These are phyloP conservation scores for Talaromyces trachyspermus DNA, from an alignment of 495 filamentous ascomycete species.

Conservation along the genomic window DNA sequence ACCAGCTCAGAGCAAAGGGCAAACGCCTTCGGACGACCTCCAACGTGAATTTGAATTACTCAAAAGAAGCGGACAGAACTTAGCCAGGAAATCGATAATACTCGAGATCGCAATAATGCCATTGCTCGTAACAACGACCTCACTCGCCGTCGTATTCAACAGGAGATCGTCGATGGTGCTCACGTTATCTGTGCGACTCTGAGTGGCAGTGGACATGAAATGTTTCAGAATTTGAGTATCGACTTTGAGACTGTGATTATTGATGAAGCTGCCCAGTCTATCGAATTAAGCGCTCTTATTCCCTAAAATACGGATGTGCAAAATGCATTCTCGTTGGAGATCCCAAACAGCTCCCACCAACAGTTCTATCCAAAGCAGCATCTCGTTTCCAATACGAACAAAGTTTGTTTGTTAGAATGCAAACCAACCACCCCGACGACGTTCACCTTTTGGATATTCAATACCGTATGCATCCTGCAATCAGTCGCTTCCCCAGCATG, in stretches of 20 bases:
- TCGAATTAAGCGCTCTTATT: slow-evolving; percentile 93
- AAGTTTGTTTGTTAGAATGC: slow-evolving; percentile 97
- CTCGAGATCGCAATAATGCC: slow-evolving; percentile 74
- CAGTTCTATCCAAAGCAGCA: slow-evolving; percentile 87
- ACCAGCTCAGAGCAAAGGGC: slow-evolving; percentile 57
- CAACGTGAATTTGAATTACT: slow-evolving; percentile 67
- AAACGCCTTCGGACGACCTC: slow-evolving; percentile 54
- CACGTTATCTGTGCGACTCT: slow-evolving; percentile 94
- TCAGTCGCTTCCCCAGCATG: slow-evolving; percentile 78
- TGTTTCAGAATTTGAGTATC: slow-evolving; percentile 89
- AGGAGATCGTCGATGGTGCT: slow-evolving; percentile 80
- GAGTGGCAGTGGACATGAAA: slow-evolving; percentile 92
- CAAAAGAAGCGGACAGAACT: slow-evolving; percentile 71
- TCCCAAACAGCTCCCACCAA: slow-evolving; percentile 93
- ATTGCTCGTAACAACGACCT: slow-evolving; percentile 75
- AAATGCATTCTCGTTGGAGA: slow-evolving; percentile 98
- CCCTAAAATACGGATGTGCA: slow-evolving; percentile 95
- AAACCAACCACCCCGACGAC: slow-evolving; percentile 76
- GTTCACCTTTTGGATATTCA: slow-evolving; percentile 95
- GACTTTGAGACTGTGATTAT: slow-evolving; percentile 99
- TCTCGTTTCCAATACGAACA: slow-evolving; percentile 93
- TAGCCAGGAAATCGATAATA: slow-evolving; percentile 72
- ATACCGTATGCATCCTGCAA: slow-evolving; percentile 98
- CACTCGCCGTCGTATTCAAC: slow-evolving; percentile 73
- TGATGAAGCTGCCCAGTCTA: slow-evolving; percentile 96